Base-by-base conservation (phyloP, 306 rosid species). In the Delonix regia region DNA sequence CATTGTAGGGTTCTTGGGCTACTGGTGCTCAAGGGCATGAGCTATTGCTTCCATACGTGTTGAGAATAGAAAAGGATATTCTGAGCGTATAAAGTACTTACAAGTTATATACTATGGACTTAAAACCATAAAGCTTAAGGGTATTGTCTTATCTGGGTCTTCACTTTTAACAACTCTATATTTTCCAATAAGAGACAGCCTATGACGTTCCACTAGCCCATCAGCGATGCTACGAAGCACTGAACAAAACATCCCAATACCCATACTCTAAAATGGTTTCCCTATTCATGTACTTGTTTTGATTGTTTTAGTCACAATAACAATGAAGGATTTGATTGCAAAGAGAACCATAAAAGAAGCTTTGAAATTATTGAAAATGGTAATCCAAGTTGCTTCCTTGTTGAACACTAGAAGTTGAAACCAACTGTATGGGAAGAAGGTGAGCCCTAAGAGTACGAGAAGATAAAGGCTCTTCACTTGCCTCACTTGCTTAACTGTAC, bases 181-280 rank as follows among this genome's bases (percentile, higher is more conserved):
- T 16, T 66, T 22, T 22, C 7, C 5, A 10, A 34, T 15, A n/a
- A 25, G 48, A 24, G 7, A 4, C 2, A 24, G 1, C 25, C 59
- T 56, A 0, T 1, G 19, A 42, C 1, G 19, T 48, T 78, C 82
- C 28, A 78, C 77, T 4, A 0, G 13, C 49, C 76, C 28, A 0
- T 69, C 75, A 0, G 12, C 1, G 2, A 69, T 0, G 9, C 69
- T 0, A 27, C 76, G 69, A 19, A 44, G 27, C 0, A 33, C 39
- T 16, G 82, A 69, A 59, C 61, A 59, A 21, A 59, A 0, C 49
- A 78, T 28, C 4, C 82, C 82, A 13, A 42, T 5, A 19, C 47
- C 69, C 13, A 69, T 21, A 48, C 70, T 77, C n/a, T 2, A 21
- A 34, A 34, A 12, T 33, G 64, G 36, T 2, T 0, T 52, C 22